Evolutionary conservation across 2,329 filamentous ascomycete genomes (phyloP), one percentile per base, ranked within the genome.

Genomic region (Aspergillus fischeri): DNA sequence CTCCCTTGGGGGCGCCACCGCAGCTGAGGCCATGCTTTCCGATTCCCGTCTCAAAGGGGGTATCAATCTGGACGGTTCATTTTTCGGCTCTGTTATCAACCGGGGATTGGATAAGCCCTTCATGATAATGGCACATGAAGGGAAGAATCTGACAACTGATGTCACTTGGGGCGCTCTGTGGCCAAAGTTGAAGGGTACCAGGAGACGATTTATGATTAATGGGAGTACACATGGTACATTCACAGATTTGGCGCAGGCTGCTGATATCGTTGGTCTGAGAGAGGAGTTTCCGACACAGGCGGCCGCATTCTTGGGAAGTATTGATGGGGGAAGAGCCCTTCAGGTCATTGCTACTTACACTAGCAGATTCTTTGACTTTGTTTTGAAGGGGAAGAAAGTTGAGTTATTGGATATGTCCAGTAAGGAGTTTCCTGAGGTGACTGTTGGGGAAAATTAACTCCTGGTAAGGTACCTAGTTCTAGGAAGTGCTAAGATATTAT

Each of bases 61-160:
- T 3, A 32, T 72, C 27, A 73, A 76, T 49, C 57, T 76, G n/a
- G 73, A 76, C 51, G 72, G 74, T 4, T 62, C 53, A 20, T 59
- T 74, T 53, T 72, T 48, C 24, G 61, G 60, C 9, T 53, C 49
- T 5, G 58, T 59, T 3, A 10, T 57, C 2, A 27, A 60, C 24
- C 44, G 27, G 7, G 60, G 62, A 8, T 24, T 51, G 7, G 51
- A 96, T 77, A 9, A 94, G 59, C 87, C 88, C 55, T 89, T 85
- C 66, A 9, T 55, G 58, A 17, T 56, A n/a, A 38, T 83, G 81
- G 76, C 32, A 2, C 14, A 42, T 4, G 41, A 42, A 42, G 41
- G 41, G 41, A 42, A 42, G 41, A 42, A 42, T 20, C 9, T 42
- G n/a, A 42, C 41, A 20, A 42, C 41, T 20, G 41, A 51, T 10